Percentiles rank a stretch among this genome's conserved stretches.
phyloP scores from a whole-genome alignment of 495 filamentous ascomycete species.

The Thermochaetoides thermophila region DNA sequence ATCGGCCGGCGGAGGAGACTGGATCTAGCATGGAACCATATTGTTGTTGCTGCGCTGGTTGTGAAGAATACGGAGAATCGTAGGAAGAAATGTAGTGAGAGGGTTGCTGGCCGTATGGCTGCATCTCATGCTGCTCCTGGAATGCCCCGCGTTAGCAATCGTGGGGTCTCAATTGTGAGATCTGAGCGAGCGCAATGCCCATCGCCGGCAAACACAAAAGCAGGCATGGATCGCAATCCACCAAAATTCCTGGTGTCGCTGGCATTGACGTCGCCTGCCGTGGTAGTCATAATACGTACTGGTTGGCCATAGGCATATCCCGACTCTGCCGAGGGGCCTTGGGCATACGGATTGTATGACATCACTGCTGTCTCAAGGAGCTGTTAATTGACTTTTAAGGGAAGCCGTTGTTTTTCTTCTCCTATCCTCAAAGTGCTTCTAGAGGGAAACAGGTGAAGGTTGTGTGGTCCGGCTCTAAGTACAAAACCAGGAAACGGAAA shows the following conservation, averaged over 20 bases:
- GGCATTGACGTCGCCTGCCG: too few relatives aligned
- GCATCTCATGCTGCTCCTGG: conserved; percentile 28
- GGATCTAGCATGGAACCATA: conserved; percentile 5
- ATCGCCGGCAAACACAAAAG: background rate
- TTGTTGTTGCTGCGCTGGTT: conserved; percentile 2
- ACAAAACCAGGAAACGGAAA: too few relatives aligned
- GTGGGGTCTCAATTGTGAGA: background rate
- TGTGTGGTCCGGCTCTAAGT: too few relatives aligned
- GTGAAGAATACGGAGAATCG: too few relatives aligned
- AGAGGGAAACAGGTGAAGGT: too few relatives aligned
- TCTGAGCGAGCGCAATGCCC: background rate
- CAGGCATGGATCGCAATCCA: background rate
- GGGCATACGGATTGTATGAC: conserved; percentile 33
- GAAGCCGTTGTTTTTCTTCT: too few relatives aligned
- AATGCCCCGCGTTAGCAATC: conserved; percentile 1
- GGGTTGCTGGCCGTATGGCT: conserved; percentile 12
- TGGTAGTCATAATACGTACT: conserved; percentile 16
- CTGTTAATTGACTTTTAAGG: too few relatives aligned
- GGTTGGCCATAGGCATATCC: conserved; percentile 30
- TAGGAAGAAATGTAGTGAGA: too few relatives aligned
- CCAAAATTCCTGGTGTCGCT: too few relatives aligned
- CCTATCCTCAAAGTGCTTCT: too few relatives aligned
- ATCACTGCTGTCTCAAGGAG: conserved; percentile 21
- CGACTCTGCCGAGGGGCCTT: conserved; percentile 27
- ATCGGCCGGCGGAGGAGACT: too few relatives aligned